Conservation (phyloP, 108 stramenopile genomes). For the Halocafeteria seosinensis region DNA sequence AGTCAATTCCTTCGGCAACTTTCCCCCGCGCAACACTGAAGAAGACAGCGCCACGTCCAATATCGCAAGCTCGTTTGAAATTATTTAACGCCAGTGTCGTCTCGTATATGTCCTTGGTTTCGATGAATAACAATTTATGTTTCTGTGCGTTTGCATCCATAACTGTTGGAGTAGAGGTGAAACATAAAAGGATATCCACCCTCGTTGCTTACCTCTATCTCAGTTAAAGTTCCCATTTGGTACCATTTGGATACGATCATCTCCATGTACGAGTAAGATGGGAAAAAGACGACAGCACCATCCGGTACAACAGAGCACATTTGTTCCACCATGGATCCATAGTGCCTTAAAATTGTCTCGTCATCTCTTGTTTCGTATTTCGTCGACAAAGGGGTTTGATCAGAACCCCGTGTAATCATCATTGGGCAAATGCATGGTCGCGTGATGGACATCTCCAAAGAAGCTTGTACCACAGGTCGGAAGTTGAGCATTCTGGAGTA, state of each 20-base stretch:
- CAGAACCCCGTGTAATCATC: slow-evolving; percentile 75
- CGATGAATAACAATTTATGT: slow-evolving; percentile 86
- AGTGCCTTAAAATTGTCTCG: slow-evolving; percentile 67
- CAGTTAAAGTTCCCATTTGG: slow-evolving; percentile 19
- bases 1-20: slow-evolving; percentile 98
- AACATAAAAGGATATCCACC: background rate
- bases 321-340: slow-evolving; percentile 72
- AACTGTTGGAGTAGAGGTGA: background rate
- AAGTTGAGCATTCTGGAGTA: slow-evolving; percentile 95
- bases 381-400: slow-evolving; percentile 64
- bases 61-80: slow-evolving; percentile 87
- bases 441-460: slow-evolving; percentile 90
- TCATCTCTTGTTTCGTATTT: slow-evolving; percentile 72
- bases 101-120: slow-evolving; percentile 97
- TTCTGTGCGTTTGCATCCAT: slow-evolving; percentile 34
- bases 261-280: slow-evolving; percentile 95
- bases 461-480: slow-evolving; percentile 71
- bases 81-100: slow-evolving; percentile 91
- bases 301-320: slow-evolving; percentile 71
- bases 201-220: no score
- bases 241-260: slow-evolving; percentile 77
- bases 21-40: slow-evolving; percentile 93
- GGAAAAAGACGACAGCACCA: slow-evolving; percentile 91
- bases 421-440: slow-evolving; percentile 88
- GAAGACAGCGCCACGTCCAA: slow-evolving; percentile 90